Conservation (phyloP, 139 green algal species). For the Gonium pectorale region DNA sequence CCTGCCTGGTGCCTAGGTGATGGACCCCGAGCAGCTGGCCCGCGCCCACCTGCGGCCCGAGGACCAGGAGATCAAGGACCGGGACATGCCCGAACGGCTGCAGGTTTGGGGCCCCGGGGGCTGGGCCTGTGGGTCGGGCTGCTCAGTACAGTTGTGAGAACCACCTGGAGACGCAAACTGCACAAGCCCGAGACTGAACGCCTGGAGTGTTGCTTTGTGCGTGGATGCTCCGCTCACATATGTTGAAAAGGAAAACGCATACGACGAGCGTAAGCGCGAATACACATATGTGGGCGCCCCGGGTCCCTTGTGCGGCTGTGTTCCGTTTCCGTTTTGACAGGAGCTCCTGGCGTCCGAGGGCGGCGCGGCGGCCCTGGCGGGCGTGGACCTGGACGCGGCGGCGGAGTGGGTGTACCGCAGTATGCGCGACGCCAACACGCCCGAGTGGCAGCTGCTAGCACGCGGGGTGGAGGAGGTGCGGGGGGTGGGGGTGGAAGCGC, state of each 20-base stretch:
- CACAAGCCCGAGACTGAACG: too few relatives aligned
- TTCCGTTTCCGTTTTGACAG: not conserved
- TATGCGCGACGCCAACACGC: slow-evolving; percentile 16
- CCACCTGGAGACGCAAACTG: too few relatives aligned
- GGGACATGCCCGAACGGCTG: slow-evolving; percentile 88
- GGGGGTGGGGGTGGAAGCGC: not conserved
- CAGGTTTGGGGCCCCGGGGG: slow-evolving; percentile 69
- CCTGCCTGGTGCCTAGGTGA: slow-evolving; percentile 25
- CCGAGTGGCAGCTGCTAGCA: slow-evolving; percentile 62
- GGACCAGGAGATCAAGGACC: slow-evolving; percentile 83
- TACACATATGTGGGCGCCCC: too few relatives aligned
- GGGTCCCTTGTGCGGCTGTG: too few relatives aligned
- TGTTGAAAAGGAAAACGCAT: too few relatives aligned
- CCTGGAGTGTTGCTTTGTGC: too few relatives aligned
- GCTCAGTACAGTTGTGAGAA: too few relatives aligned
- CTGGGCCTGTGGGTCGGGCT: not conserved
- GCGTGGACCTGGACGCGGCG: slow-evolving; percentile 59
- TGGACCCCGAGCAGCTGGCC: slow-evolving; percentile 86
- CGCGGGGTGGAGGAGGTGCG: slow-evolving; percentile 56
- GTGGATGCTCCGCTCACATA: too few relatives aligned
- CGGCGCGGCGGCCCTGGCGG: not conserved
- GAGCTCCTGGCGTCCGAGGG: slow-evolving; percentile 4
- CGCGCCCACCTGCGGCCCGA: slow-evolving; percentile 78
- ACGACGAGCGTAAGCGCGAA: too few relatives aligned
- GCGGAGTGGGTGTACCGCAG: slow-evolving; percentile 75